A percentile compares a stretch with the other conserved stretches of the same genome.
Evolutionary conservation across 176 grass and related monocot species (phyloP).

Genomic region (Phoenix roebelenii): DNA sequence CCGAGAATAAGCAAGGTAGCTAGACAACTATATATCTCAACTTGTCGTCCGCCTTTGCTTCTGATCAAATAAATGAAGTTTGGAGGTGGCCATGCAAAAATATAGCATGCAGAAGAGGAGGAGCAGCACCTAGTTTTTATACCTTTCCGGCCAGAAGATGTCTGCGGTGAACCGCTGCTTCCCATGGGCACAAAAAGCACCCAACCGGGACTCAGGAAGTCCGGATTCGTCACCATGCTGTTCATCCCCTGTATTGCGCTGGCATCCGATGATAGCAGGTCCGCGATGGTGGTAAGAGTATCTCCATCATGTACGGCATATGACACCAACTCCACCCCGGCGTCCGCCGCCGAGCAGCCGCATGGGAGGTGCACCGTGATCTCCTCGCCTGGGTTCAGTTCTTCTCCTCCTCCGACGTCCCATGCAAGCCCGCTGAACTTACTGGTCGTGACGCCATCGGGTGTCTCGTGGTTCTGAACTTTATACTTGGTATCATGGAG

Average conservation of each 20-base stretch:
- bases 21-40: no score
- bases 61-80: no score
- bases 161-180: neutral
- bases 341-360: constrained; percentile 23
- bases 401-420: neutral
- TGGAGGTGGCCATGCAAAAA: no score
- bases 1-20: no score
- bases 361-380: constrained; percentile 34
- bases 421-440: constrained; percentile 45
- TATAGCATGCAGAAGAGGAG: no score
- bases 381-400: accelerated
- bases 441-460: neutral
- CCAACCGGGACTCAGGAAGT: constrained; percentile 26
- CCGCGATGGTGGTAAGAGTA: constrained; percentile 32
- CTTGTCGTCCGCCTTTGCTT: no score
- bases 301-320: constrained; percentile 37
- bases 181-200: constrained; percentile 48
- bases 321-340: constrained; percentile 24
- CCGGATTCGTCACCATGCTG: neutral
- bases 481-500: constrained; percentile 32
- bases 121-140: no score
- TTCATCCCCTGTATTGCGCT: constrained; percentile 37
- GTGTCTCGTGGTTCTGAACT: neutral
- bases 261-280: constrained; percentile 24
- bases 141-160: neutral